Conservation (phyloP, 2,329 filamentous ascomycete genomes). For the Harringtonia lauricola region DNA sequence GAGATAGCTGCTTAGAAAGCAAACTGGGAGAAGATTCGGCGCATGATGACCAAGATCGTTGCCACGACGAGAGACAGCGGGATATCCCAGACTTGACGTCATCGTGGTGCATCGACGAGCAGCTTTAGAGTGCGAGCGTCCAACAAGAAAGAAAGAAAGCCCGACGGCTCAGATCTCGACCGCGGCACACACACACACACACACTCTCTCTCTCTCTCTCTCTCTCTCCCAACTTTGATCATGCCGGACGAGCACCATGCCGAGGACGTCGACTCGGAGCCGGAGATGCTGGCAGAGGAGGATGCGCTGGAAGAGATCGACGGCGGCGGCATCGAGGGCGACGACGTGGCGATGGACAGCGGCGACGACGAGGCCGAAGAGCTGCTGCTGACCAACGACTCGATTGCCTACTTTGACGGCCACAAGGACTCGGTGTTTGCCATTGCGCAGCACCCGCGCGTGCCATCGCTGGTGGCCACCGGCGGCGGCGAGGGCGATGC, state of each 20-base stretch:
- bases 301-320: constrained; percentile 71
- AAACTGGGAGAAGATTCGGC: neutral
- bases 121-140: too few species aligned
- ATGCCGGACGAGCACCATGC: constrained; percentile 21
- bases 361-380: constrained; percentile 41
- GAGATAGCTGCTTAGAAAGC: constrained; percentile 1
- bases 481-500: constrained; percentile 59
- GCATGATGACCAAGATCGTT: too few species aligned
- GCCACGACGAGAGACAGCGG: too few species aligned
- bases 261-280: constrained; percentile 42
- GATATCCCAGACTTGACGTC: too few species aligned
- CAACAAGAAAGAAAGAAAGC: neutral
- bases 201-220: constrained; percentile 2
- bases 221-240: too few species aligned
- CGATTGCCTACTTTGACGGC: constrained; percentile 78
- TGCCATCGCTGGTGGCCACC: constrained; percentile 70
- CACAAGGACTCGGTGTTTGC: constrained; percentile 90
- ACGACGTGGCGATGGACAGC: constrained; percentile 27
- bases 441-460: constrained; percentile 81
- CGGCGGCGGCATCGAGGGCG: constrained; percentile 42
- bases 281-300: constrained; percentile 63
- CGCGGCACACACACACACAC: neutral
- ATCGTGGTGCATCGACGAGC: too few species aligned
- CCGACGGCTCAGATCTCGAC: too few species aligned
- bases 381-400: constrained; percentile 81